Conservation (phyloP, 2,329 filamentous ascomycete species). For the Xylariaceae sp. region DNA sequence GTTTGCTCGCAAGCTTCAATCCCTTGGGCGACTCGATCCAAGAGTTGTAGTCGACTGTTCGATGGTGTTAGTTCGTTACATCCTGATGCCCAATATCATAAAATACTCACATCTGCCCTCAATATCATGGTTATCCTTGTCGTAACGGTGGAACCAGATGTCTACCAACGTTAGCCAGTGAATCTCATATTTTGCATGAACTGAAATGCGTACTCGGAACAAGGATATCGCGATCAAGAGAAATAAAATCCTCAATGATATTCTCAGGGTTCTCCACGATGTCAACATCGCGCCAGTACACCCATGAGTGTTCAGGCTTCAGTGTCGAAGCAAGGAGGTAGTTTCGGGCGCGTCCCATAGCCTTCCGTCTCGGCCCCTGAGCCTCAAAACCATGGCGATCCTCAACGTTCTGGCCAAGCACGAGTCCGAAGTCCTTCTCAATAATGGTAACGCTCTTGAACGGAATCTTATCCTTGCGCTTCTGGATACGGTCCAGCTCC, state of each 20-base stretch:
- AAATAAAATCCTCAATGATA: slow-evolving; percentile 92
- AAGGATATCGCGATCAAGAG: slow-evolving; percentile 85
- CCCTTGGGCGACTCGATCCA: slow-evolving; percentile 93
- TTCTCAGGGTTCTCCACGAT: slow-evolving; percentile 83
- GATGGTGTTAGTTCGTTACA: slow-evolving; percentile 19
- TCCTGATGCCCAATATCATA: no score
- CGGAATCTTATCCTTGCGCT: slow-evolving; percentile 69
- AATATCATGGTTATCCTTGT: slow-evolving; percentile 69
- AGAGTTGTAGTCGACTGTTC: slow-evolving; percentile 93
- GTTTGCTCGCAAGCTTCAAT: slow-evolving; percentile 62
- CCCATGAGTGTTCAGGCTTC: slow-evolving; percentile 94
- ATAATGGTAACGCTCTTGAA: slow-evolving; percentile 83
- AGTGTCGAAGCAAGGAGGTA: slow-evolving; percentile 79
- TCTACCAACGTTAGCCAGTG: slow-evolving; percentile 48
- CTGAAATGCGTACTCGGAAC: slow-evolving; percentile 72
- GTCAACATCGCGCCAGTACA: slow-evolving; percentile 97
- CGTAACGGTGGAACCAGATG: slow-evolving; percentile 92
- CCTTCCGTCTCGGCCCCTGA: slow-evolving; percentile 84
- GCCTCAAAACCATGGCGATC: slow-evolving; percentile 81
- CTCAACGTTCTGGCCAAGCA: slow-evolving; percentile 70
- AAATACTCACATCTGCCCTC: slow-evolving; percentile 79
- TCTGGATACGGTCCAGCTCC: slow-evolving; percentile 85
- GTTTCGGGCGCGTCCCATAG: slow-evolving; percentile 85
- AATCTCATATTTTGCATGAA: background rate
- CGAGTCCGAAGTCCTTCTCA: slow-evolving; percentile 82